Base-by-base conservation (phyloP, 2,329 filamentous ascomycete species). In the Amauroascus niger region DNA sequence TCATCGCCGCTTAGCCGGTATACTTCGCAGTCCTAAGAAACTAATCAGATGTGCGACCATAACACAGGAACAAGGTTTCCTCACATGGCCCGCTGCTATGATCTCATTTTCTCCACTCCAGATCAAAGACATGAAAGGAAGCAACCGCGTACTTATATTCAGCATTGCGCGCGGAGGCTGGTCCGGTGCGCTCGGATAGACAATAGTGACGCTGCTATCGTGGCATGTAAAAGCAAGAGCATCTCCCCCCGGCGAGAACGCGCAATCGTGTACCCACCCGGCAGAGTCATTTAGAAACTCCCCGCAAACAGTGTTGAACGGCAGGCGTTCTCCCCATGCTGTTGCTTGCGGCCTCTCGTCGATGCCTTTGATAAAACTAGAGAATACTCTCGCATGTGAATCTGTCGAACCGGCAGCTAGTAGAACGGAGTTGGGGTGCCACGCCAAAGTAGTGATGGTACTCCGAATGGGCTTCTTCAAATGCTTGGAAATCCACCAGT, bases 401-500 rank as follows among this genome's bases (percentile, higher is more conserved):
- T 98, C 93, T 33, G 93, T 96, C n/a, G 88, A 95, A 35, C 93
- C 93, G 41, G 93, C 89, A 14, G 91, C 93, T 22, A 98, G 78
- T 30, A 98, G 80, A 14, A 98, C 93, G 8, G 87, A 94, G 77
- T 98, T 98, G 33, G 93, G 93, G 71, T 98, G 93, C 93, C 93
- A 98, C 54, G 86, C 84, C 43, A 98, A 82, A 14, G 87, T 89
- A 53, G 93, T 97, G 64, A 98, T 91, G 54, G 93, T 98, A 69
- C 89, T 95, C 61, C 91, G 87, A 64, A 98, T 95, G 18, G 93
- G 93, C 80, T 97, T 98, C 82, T 97, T 97, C 67, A 98, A 75
- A 73, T 98, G 93, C 79, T 98, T 98, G 35, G 90, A 96, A 40
- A 98, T 91, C 93, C 93, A 98, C 93, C 93, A 98, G 76, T 98